Percentiles rank a stretch among this genome's conserved stretches.
phyloP scores from a whole-genome alignment of 192 early-diverging fungal genomes.

The Podila minutissima region DNA sequence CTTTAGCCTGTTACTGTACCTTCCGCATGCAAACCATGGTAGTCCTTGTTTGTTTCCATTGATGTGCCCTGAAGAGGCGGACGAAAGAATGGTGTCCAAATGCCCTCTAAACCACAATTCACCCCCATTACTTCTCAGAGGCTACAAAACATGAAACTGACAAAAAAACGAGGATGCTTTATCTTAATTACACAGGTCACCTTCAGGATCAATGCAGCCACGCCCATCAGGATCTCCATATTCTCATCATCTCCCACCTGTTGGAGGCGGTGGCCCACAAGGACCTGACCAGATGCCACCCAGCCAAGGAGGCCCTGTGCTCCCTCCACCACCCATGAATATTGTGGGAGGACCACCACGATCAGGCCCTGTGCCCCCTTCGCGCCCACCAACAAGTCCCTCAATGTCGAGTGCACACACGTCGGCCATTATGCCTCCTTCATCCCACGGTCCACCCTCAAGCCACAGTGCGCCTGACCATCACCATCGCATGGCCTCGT shows the following conservation, averaged over 20 bases:
- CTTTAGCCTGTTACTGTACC: not conserved
- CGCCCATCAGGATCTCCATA: conserved; percentile 46
- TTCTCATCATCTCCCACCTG: conserved; percentile 52
- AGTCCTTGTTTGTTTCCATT: too few species aligned
- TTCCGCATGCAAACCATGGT: not conserved
- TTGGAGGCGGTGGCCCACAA: conserved; percentile 36
- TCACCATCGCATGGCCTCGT: conserved; percentile 42
- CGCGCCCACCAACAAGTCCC: conserved; percentile 42
- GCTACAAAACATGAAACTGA: too few species aligned
- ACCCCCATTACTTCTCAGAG: too few species aligned
- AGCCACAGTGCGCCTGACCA: conserved; percentile 38
- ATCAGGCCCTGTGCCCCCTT: conserved; percentile 44
- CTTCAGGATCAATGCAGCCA: conserved; percentile 51
- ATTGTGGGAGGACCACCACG: conserved; percentile 44
- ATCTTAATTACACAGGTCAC: conserved; percentile 17
- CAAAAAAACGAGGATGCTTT: too few species aligned
- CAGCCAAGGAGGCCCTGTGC: conserved; percentile 25
- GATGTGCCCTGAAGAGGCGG: too few species aligned
- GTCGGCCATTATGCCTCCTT: conserved; percentile 49
- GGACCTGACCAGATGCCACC: conserved; percentile 29
- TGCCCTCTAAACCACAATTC: too few species aligned
- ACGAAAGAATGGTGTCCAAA: too few species aligned
- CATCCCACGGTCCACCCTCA: conserved; percentile 44
- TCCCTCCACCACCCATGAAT: conserved; percentile 47
- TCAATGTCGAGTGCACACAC: conserved; percentile 29